Conservation (phyloP, 768 basidiomycete genomes). For the Cubamyces lactineus region DNA sequence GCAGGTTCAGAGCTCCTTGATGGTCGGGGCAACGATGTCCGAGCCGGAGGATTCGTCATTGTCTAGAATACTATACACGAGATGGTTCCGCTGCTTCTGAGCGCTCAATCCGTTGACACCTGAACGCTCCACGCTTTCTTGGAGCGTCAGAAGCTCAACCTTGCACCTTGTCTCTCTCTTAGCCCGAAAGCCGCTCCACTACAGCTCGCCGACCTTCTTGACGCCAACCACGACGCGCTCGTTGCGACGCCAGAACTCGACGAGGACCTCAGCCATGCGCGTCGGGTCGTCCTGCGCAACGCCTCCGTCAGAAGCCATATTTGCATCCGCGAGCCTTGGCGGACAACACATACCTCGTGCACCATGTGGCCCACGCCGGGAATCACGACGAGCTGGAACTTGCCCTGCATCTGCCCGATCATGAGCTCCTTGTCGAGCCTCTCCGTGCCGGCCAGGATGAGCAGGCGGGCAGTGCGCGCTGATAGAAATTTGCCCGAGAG, state of each 20-base stretch:
- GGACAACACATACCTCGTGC: constrained; percentile 70
- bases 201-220: constrained; percentile 59
- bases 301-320: neutral
- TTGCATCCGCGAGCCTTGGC: neutral
- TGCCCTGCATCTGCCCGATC: constrained; percentile 84
- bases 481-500: constrained; percentile 81
- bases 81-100: neutral
- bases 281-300: constrained; percentile 80
- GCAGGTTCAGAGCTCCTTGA: no score
- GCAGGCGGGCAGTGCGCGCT: constrained; percentile 78
- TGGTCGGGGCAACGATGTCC: no score
- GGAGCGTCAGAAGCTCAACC: neutral
- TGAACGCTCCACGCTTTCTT: no score
- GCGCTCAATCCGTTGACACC: no score
- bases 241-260: constrained; percentile 92
- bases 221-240: constrained; percentile 65
- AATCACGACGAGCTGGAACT: constrained; percentile 92
- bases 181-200: neutral
- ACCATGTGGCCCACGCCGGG: constrained; percentile 90
- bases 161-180: neutral
- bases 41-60: neutral
- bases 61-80: constrained; percentile 8
- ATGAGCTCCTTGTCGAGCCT: constrained; percentile 90
- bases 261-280: constrained; percentile 74
- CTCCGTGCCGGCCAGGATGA: constrained; percentile 92